phyloP scores from a whole-genome alignment of 2,329 filamentous ascomycete genomes.

The Dactylella cylindrospora region DNA sequence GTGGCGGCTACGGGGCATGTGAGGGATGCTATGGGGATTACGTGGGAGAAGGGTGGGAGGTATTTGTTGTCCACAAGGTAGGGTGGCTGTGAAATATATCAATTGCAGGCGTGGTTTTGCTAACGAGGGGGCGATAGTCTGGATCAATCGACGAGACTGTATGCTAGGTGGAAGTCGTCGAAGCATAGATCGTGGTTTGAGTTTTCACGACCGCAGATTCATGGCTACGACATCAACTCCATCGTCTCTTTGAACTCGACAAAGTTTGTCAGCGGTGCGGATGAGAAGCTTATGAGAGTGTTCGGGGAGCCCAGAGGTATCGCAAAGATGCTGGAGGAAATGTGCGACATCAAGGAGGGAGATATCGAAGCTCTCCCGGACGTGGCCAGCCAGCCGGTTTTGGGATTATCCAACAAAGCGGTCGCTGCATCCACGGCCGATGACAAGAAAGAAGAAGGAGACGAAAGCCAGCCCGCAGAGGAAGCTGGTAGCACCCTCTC shows the following conservation, averaged over 20 bases:
- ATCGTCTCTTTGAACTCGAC: conserved; percentile 71
- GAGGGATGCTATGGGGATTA: conserved; percentile 74
- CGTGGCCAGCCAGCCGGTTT: conserved; percentile 88
- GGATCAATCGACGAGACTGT: conserved; percentile 89
- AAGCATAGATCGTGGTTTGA: conserved; percentile 77
- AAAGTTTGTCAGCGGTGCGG: conserved; percentile 89
- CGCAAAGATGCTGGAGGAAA: conserved; percentile 68
- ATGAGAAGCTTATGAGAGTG: conserved; percentile 96
- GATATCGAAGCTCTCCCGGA: conserved; percentile 66
- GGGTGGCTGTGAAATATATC: neutral
- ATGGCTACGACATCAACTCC: conserved; percentile 97
- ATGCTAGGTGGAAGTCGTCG: conserved; percentile 70
- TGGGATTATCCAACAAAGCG: conserved; percentile 95
- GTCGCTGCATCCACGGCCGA: conserved; percentile 61
- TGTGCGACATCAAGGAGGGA: conserved; percentile 63
- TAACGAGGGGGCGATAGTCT: conserved; percentile 17
- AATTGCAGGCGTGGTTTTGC: neutral
- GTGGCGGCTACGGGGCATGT: conserved; percentile 83
- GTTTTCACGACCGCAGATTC: conserved; percentile 91
- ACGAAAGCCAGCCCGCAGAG: conserved; percentile 60
- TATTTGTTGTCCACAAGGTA: conserved; percentile 86
- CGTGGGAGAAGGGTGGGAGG: conserved; percentile 78
- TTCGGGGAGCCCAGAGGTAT: conserved; percentile 87
- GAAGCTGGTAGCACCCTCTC: conserved; percentile 5
- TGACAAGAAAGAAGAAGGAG: conserved; percentile 59